Evolutionary conservation across 768 basidiomycete species (phyloP).

Genomic region (Serendipita sp.): DNA sequence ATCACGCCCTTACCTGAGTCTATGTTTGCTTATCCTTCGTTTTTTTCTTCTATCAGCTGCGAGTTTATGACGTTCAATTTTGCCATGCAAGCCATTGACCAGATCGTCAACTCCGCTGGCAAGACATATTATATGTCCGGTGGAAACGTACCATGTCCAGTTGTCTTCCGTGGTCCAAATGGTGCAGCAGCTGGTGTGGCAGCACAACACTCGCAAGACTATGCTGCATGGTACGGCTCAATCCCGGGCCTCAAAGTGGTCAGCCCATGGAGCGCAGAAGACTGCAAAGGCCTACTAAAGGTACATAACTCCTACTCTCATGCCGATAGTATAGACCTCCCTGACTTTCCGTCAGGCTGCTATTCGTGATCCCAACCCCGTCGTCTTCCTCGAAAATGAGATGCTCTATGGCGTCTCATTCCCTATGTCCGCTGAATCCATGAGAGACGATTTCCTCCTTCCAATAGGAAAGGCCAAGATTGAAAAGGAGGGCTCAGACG

Average conservation of each 20-base stretch:
- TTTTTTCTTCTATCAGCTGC: conserved; percentile 49
- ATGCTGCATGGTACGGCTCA: conserved; percentile 85
- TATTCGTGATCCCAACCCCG: conserved; percentile 95
- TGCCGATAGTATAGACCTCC: not conserved
- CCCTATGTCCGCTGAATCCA: conserved; percentile 88
- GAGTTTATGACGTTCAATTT: conserved; percentile 99
- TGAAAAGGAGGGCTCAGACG: conserved; percentile 80
- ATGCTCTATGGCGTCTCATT: conserved; percentile 96
- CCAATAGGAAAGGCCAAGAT: conserved; percentile 98
- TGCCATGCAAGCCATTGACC: conserved; percentile 99
- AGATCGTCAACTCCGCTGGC: conserved; percentile 99
- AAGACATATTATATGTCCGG: conserved; percentile 99
- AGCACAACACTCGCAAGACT: conserved; percentile 97
- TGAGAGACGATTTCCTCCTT: conserved; percentile 88
- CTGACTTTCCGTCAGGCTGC: conserved; percentile 44
- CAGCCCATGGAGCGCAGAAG: conserved; percentile 96
- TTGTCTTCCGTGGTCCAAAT: conserved; percentile 99
- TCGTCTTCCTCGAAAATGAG: conserved; percentile 98
- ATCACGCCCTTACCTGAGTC: not conserved
- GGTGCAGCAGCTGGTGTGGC: conserved; percentile 94
- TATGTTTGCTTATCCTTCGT: not conserved
- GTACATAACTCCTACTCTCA: conserved; percentile 24
- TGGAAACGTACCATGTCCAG: conserved; percentile 94
- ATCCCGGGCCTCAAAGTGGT: conserved; percentile 96
- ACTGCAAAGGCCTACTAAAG: conserved; percentile 97